phyloP scores from a whole-genome alignment of 306 rosid species.

The Prunus kanzakura region DNA sequence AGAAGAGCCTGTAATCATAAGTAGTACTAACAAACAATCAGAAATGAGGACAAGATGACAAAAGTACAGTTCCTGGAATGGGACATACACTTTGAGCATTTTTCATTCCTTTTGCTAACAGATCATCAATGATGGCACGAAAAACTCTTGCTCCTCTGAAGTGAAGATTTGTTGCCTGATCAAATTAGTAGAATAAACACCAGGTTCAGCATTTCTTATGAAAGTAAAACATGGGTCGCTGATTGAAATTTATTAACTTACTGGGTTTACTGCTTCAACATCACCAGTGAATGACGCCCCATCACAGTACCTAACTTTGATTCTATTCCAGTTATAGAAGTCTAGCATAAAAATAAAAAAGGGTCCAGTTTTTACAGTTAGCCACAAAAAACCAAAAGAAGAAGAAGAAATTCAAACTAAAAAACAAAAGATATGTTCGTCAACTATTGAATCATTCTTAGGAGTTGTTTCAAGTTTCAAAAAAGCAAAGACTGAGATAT shows the following conservation, averaged over 20 bases:
- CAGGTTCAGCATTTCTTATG: background rate
- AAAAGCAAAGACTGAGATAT: background rate
- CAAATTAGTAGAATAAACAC: background rate
- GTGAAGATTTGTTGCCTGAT: slow-evolving; percentile 71
- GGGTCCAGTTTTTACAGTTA: background rate
- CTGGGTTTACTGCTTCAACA: slow-evolving; percentile 68
- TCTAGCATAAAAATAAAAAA: slow-evolving; percentile 37
- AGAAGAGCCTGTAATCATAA: slow-evolving; percentile 66
- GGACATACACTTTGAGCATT: slow-evolving; percentile 65
- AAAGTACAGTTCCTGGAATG: background rate
- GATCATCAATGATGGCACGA: slow-evolving; percentile 60
- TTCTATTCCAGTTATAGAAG: slow-evolving; percentile 84
- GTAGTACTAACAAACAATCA: slow-evolving; percentile 10
- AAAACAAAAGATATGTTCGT: background rate
- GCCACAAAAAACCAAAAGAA: background rate
- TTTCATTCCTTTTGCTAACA: slow-evolving; percentile 83
- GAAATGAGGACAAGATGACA: slow-evolving; percentile 2
- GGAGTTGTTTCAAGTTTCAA: no score
- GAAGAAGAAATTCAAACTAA: no score
- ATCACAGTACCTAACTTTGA: slow-evolving; percentile 90
- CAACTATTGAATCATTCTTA: background rate
- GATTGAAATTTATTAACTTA: slow-evolving; percentile 36
- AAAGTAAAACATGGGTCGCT: background rate
- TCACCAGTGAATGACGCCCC: slow-evolving; percentile 96
- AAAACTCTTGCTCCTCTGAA: slow-evolving; percentile 91